Percentiles rank a stretch among this genome's conserved stretches.
These are phyloP conservation scores for Entomophthora muscae DNA, from an alignment of 371 early-diverging fungal genomes.

Conservation along the genomic window DNA sequence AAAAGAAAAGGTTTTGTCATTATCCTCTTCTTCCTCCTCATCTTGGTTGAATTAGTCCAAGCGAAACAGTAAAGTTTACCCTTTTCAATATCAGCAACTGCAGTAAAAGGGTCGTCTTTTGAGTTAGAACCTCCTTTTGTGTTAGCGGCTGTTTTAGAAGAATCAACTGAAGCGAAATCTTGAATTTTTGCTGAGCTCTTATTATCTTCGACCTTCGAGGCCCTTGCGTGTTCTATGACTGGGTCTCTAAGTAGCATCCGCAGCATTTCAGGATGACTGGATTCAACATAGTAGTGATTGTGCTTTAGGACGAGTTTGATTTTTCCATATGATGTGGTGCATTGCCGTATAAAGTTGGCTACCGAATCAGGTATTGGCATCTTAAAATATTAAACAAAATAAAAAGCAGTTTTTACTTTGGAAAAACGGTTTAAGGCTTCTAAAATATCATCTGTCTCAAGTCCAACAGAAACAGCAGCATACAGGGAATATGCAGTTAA, in stretches of 20 bases:
- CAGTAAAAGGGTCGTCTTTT: background rate
- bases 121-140: background rate
- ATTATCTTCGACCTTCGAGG: slow-evolving; percentile 4
- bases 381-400: slow-evolving; percentile 7
- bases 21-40: slow-evolving; percentile 45
- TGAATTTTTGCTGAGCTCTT: background rate
- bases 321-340: slow-evolving; percentile 92
- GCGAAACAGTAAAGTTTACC: background rate
- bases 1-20: slow-evolving; percentile 63
- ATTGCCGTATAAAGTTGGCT: slow-evolving; percentile 66
- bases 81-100: background rate
- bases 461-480: slow-evolving; percentile 98
- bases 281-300: slow-evolving; percentile 87
- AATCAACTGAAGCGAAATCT: background rate
- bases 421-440: slow-evolving; percentile 83
- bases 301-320: slow-evolving; percentile 94
- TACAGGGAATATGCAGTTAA: slow-evolving; percentile 96
- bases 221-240: slow-evolving; percentile 40
- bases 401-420: slow-evolving; percentile 28
- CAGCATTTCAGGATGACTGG: slow-evolving; percentile 68
- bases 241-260: slow-evolving; percentile 70
- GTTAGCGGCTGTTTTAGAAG: slow-evolving; percentile 1
- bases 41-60: background rate
- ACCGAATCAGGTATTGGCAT: slow-evolving; percentile 74
- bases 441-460: slow-evolving; percentile 92